Evolutionary conservation across 2,329 filamentous ascomycete genomes (phyloP).

Genomic region (Paecilomyces variotii): DNA sequence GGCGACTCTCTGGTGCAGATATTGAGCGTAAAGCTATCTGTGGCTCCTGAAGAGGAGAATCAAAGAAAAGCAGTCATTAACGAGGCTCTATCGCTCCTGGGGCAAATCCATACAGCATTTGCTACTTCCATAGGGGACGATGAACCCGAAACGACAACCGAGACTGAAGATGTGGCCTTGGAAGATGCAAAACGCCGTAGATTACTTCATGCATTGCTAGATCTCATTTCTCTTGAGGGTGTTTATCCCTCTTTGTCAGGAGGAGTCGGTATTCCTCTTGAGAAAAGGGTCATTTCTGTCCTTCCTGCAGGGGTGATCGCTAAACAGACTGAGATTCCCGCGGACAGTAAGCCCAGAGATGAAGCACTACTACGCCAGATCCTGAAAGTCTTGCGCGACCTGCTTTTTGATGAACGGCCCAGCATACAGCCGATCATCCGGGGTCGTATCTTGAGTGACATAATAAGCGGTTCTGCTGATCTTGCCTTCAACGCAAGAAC

Average conservation of each 20-base stretch:
- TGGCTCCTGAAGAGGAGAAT: constrained; percentile 8
- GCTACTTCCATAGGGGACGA: constrained; percentile 6
- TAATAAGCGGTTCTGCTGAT: constrained; percentile 31
- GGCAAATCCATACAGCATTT: constrained; percentile 27
- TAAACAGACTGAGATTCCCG: constrained; percentile 17
- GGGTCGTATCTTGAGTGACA: constrained; percentile 33
- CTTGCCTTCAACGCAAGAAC: constrained; percentile 29
- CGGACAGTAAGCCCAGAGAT: constrained; percentile 17
- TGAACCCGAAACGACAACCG: background rate
- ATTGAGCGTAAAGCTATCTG: constrained; percentile 12
- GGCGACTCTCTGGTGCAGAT: constrained; percentile 29
- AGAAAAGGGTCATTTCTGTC: constrained; percentile 36
- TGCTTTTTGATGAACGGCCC: constrained; percentile 23
- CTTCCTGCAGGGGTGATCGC: constrained; percentile 36
- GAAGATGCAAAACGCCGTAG: constrained; percentile 36
- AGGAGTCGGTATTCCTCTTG: constrained; percentile 37
- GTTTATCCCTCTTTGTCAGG: constrained; percentile 36
- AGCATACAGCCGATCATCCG: constrained; percentile 33
- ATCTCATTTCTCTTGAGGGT: constrained; percentile 37
- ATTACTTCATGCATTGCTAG: constrained; percentile 32
- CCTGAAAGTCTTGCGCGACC: constrained; percentile 18
- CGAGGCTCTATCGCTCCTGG: constrained; percentile 26
- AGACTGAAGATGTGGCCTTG: constrained; percentile 20
- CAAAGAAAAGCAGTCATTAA: constrained; percentile 22
- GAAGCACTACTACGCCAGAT: constrained; percentile 23